phyloP scores from a whole-genome alignment of 805 yeast genomes.

The Tetrapisispora phaffii region DNA sequence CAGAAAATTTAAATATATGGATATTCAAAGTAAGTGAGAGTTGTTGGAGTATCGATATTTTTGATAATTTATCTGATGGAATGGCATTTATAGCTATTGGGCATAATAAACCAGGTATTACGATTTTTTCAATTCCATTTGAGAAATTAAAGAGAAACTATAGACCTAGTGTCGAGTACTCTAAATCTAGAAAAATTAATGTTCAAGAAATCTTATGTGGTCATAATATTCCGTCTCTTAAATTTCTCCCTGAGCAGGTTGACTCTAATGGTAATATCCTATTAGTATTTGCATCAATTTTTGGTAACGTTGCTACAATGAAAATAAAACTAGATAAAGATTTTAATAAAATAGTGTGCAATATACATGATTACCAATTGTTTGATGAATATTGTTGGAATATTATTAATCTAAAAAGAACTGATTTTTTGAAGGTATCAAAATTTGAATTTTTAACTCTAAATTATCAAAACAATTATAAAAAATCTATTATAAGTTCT shows the following conservation, averaged over 20 bases:
- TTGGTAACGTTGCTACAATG: slow-evolving; percentile 15
- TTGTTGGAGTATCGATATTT: slow-evolving; percentile 21
- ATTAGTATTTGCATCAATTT: slow-evolving; percentile 13
- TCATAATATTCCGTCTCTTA: slow-evolving; percentile 15
- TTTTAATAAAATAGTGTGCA: not conserved
- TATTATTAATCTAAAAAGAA: slow-evolving; percentile 11
- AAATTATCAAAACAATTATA: slow-evolving; percentile 13
- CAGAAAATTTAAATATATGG: not conserved
- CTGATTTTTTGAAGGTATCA: slow-evolving; percentile 13
- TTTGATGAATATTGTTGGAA: slow-evolving; percentile 13
- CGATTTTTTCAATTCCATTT: slow-evolving; percentile 9
- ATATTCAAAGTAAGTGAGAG: slow-evolving; percentile 9
- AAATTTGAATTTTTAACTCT: slow-evolving; percentile 17
- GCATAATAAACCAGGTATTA: slow-evolving; percentile 16
- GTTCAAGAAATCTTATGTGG: slow-evolving; percentile 5
- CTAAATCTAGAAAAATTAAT: not conserved
- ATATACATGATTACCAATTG: slow-evolving; percentile 13
- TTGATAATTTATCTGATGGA: not conserved
- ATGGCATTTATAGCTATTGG: slow-evolving; percentile 14
- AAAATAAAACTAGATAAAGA: slow-evolving; percentile 6
- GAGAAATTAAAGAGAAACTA: too few relatives aligned
- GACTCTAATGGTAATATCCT: slow-evolving; percentile 9
- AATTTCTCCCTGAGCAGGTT: slow-evolving; percentile 9
- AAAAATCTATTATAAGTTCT: slow-evolving; percentile 12
- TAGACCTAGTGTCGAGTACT: not conserved